A percentile compares a stretch with the other conserved stretches of the same genome.
Conservation (phyloP, 805 yeast species). For the Ogataea ramenticola region DNA sequence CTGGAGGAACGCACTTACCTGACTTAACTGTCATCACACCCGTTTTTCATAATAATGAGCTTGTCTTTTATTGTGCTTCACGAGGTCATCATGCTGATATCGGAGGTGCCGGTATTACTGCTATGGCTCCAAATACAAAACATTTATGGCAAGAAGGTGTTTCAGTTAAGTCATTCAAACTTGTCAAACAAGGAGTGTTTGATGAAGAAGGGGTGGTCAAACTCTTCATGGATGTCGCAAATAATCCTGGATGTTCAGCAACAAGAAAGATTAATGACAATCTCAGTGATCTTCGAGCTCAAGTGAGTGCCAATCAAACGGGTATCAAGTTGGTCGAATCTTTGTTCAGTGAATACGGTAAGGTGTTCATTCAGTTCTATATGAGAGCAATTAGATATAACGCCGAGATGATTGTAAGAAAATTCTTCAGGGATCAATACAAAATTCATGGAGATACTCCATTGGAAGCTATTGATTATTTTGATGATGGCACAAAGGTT, state of each 20-base stretch:
- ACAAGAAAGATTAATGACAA: conserved; percentile 46
- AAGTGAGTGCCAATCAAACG: conserved; percentile 40
- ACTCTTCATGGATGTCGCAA: conserved; percentile 39
- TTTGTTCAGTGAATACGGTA: conserved; percentile 34
- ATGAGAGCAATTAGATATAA: conserved; percentile 36
- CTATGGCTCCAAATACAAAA: conserved; percentile 47
- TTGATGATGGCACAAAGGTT: conserved; percentile 52
- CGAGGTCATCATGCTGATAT: conserved; percentile 58
- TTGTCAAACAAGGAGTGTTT: conserved; percentile 39
- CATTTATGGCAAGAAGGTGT: conserved; percentile 49
- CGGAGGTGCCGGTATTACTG: conserved; percentile 50
- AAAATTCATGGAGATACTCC: conserved; percentile 23
- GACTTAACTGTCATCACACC: conserved; percentile 51
- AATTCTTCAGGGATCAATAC: conserved; percentile 32
- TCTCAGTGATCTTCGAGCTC: conserved; percentile 38
- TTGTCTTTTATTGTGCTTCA: conserved; percentile 46
- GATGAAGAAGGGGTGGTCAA: conserved; percentile 42
- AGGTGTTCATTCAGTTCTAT: conserved; percentile 32
- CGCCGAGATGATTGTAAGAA: conserved; percentile 36
- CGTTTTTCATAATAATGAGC: conserved; percentile 33
- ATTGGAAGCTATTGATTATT: conserved; percentile 35
- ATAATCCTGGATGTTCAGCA: conserved; percentile 45
- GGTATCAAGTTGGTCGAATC: conserved; percentile 36
- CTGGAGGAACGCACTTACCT: conserved; percentile 38
- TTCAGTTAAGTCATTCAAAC: conserved; percentile 40